Percentiles rank a stretch among this genome's conserved stretches.
Conservation (phyloP, 768 basidiomycete species). For the Cyathus striatus region DNA sequence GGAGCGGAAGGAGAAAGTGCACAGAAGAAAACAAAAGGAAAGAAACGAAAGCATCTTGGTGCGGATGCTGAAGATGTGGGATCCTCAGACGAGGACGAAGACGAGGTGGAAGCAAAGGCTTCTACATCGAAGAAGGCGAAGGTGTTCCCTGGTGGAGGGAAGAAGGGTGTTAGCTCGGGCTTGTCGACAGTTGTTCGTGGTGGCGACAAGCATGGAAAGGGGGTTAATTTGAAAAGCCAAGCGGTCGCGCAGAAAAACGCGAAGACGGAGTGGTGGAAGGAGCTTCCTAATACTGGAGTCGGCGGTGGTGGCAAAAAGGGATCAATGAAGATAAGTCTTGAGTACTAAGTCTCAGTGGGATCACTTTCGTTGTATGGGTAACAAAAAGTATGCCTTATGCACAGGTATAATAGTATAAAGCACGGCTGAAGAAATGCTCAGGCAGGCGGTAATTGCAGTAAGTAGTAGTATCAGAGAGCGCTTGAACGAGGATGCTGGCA, state of each 20-base stretch:
- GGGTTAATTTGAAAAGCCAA: neutral
- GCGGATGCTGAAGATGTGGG: slow-evolving; percentile 7
- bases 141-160: slow-evolving; percentile 44
- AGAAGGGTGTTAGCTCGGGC: slow-evolving; percentile 63
- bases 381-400: too few species aligned
- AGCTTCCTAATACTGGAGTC: neutral
- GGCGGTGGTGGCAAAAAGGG: neutral
- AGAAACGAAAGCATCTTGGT: slow-evolving; percentile 13
- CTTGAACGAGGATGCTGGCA: too few species aligned
- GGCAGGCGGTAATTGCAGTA: too few species aligned
- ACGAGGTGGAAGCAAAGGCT: neutral
- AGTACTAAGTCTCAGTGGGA: too few species aligned
- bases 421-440: too few species aligned
- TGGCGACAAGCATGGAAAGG: neutral
- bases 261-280: neutral
- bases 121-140: slow-evolving; percentile 1
- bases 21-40: slow-evolving; percentile 10
- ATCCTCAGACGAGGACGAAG: slow-evolving; percentile 6
- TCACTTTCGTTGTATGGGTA: too few species aligned
- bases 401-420: too few species aligned
- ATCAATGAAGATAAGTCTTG: too few species aligned
- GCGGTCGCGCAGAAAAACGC: neutral
- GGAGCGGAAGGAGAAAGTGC: slow-evolving; percentile 8
- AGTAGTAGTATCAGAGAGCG: too few species aligned
- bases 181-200: slow-evolving; percentile 41